Conservation (phyloP, 208 protist species). For the Polymyxa betae region DNA sequence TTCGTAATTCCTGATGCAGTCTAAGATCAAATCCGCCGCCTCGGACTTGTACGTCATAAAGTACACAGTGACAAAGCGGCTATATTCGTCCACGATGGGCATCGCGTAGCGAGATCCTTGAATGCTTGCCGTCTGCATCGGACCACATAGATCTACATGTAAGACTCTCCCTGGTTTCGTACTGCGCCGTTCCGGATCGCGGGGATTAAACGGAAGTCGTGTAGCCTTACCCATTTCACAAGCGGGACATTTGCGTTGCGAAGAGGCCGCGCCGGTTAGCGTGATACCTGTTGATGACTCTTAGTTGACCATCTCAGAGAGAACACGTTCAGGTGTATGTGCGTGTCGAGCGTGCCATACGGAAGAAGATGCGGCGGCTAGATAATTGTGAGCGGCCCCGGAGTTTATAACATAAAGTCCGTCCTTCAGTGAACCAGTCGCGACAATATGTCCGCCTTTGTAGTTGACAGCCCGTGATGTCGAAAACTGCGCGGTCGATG, state of each 20-base stretch:
- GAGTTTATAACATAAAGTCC: too few relatives aligned
- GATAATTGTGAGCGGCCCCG: too few relatives aligned
- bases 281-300: too few relatives aligned
- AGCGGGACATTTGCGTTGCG: not conserved
- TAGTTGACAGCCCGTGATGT: too few relatives aligned
- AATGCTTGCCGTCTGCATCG: not conserved
- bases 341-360: too few relatives aligned
- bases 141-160: not conserved
- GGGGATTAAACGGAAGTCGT: not conserved
- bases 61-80: not conserved
- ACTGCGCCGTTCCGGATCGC: not conserved
- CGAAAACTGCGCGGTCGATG: too few relatives aligned
- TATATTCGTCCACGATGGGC: not conserved
- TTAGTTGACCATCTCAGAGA: too few relatives aligned
- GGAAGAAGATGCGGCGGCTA: too few relatives aligned
- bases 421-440: too few relatives aligned
- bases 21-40: not conserved
- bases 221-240: not conserved
- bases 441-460: too few relatives aligned
- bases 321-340: too few relatives aligned
- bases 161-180: not conserved
- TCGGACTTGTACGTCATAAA: not conserved
- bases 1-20: not conserved
- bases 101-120: not conserved
- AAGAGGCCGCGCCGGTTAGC: too few relatives aligned